Conservation (phyloP, 176 grass and related monocot genomes). For the Zea mays region Zm-B73-REFERENCE-NAM-5.0 NC_050096.1:56408501-56409000, state of each 20-base stretch:
- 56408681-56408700: conserved; percentile 56
- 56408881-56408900: not conserved
- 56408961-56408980: too few species aligned
- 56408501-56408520: conserved; percentile 13
- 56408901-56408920: not conserved
- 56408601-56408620: conserved; percentile 1
- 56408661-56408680: not conserved
- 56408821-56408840: conserved; percentile 46
- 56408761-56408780: not conserved
- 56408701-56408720: conserved; percentile 59
- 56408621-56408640: conserved; percentile 6
- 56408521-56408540: not conserved
- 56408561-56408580: not conserved
- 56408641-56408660: conserved; percentile 1
- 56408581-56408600: not conserved
- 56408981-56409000: too few species aligned
- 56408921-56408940: too few species aligned
- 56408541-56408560: conserved; percentile 10
- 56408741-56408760: conserved; percentile 18
- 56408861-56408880: conserved; percentile 4
- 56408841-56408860: not conserved
- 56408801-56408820: conserved; percentile 2
- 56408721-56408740: conserved; percentile 31
- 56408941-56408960: too few species aligned
- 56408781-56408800: conserved; percentile 11